Base-by-base conservation (phyloP, 441 rosid species). In the Pelargonium myrrhifolium region DNA sequence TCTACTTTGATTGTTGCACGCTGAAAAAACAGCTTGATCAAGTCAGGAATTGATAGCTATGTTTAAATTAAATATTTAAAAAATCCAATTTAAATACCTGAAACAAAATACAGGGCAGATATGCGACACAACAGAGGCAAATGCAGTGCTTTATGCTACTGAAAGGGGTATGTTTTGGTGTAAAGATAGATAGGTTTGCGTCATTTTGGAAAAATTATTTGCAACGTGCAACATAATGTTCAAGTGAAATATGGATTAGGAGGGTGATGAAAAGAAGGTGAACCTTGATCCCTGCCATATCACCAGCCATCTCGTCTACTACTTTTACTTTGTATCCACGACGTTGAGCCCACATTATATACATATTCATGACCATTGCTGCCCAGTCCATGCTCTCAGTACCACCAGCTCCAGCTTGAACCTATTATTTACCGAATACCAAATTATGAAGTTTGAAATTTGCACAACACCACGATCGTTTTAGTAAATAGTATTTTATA, bases 311-410 rank as follows among this genome's bases (percentile, higher is more conserved):
- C 82, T 91, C 96, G 69, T 94, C 97, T 63, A 94, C 89, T 1
- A 91, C 76, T 10, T 84, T 76, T 64, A 94, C 92, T 62, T 78
- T 64, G 71, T 65, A 92, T 66, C 91, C 89, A 18, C 78, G 87
- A n/a, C 71, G 69, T 73, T 87, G 86, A 68, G 99, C 97, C 97
- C 99, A 94, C 45, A 62, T 63, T 80, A 84, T 86, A 49, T 94
- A 92, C 97, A 94, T 94, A 72, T 92, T 84, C 90, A 94, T 87
- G 17, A 94, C 94, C 97, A 89, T 94, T 49, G 88, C 75, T 47
- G 97, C 99, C 97, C 97, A 94, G 79, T 92, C 97, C 79, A 87
- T 94, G 84, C 97, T 89, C 79, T 94, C 97, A 22, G 99, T 94
- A 74, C 99, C 99, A 28, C 99, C 99, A 18, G 96, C 97, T 73